Percentiles rank a stretch among this genome's conserved stretches.
Conservation (phyloP, 495 filamentous ascomycete species). For the Amniculicola lignicola region DNA sequence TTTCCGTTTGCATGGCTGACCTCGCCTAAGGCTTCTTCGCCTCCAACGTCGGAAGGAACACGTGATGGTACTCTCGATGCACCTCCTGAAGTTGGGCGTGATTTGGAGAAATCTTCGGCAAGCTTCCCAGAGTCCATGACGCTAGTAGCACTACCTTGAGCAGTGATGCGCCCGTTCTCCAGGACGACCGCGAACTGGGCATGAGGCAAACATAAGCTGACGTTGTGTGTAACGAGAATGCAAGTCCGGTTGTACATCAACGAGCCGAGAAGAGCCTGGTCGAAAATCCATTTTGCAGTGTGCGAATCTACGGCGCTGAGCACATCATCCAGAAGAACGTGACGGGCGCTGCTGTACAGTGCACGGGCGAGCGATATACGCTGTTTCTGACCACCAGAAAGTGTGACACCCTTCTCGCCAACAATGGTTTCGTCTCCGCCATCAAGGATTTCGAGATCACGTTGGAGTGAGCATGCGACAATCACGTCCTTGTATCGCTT, state of each 20-base stretch:
- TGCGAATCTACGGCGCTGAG: slow-evolving; percentile 98
- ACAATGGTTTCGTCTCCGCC: slow-evolving; percentile 90
- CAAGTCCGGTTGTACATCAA: slow-evolving; percentile 88
- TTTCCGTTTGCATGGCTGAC: slow-evolving; percentile 37
- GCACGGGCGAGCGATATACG: slow-evolving; percentile 92
- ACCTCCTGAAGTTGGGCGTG: slow-evolving; percentile 60
- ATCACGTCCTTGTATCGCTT: slow-evolving; percentile 84
- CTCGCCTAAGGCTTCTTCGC: slow-evolving; percentile 38
- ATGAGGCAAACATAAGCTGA: slow-evolving; percentile 73
- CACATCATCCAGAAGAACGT: slow-evolving; percentile 91
- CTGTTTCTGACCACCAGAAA: slow-evolving; percentile 98
- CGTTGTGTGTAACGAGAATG: slow-evolving; percentile 95
- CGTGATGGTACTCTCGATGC: slow-evolving; percentile 69
- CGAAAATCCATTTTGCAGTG: slow-evolving; percentile 97
- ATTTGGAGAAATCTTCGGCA: slow-evolving; percentile 77
- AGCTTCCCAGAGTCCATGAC: slow-evolving; percentile 80
- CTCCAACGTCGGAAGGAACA: slow-evolving; percentile 62
- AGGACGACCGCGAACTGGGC: slow-evolving; percentile 79
- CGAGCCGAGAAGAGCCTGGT: slow-evolving; percentile 82
- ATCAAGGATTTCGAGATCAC: slow-evolving; percentile 89
- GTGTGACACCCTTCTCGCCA: slow-evolving; percentile 93
- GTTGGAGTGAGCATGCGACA: slow-evolving; percentile 86
- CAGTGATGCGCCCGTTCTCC: slow-evolving; percentile 76
- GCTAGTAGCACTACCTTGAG: slow-evolving; percentile 71
- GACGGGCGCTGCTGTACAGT: slow-evolving; percentile 85